These are phyloP conservation scores for Sporobolomyces roseus DNA, from an alignment of 768 basidiomycete genomes.

Conservation along the genomic window DNA sequence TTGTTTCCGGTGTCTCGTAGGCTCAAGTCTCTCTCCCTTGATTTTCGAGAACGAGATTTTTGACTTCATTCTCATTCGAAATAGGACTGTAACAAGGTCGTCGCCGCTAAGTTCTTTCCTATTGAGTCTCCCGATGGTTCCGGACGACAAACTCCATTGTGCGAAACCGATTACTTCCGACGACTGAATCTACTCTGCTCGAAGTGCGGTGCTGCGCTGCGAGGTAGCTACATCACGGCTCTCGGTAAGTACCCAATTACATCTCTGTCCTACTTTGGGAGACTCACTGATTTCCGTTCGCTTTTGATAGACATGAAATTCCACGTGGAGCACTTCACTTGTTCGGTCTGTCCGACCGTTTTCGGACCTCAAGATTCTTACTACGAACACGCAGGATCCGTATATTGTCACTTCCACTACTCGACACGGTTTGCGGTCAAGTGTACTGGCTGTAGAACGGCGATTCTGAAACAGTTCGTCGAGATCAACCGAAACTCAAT, in stretches of 20 bases:
- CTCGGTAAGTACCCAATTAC: conserved; percentile 67
- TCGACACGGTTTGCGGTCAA: conserved; percentile 98
- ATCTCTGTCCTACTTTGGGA: no score
- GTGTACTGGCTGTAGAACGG: conserved; percentile 93
- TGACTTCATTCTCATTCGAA: not conserved
- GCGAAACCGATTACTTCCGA: conserved; percentile 96
- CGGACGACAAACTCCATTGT: conserved; percentile 85
- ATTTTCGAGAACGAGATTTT: not conserved
- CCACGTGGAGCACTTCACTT: conserved; percentile 99
- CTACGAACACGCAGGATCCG: conserved; percentile 96
- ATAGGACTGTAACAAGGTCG: conserved; percentile 92
- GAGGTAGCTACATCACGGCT: conserved; percentile 98
- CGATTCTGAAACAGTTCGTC: conserved; percentile 98
- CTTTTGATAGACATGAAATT: conserved; percentile 78
- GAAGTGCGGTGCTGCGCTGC: conserved; percentile 86
- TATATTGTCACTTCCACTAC: conserved; percentile 99
- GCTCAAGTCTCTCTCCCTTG: conserved; percentile 45
- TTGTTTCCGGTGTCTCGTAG: conserved; percentile 95
- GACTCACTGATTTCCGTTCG: conserved; percentile 9
- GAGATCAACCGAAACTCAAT: conserved; percentile 98
- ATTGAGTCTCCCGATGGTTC: conserved; percentile 74
- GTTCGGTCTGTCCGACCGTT: conserved; percentile 88
- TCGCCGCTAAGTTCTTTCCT: conserved; percentile 98
- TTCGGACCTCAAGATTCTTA: conserved; percentile 99
- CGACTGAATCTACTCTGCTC: conserved; percentile 92